Percentiles rank a stretch among this genome's conserved stretches.
Evolutionary conservation across 2,329 filamentous ascomycete species (phyloP).

Genomic region (Exutisphaerella laricina): DNA sequence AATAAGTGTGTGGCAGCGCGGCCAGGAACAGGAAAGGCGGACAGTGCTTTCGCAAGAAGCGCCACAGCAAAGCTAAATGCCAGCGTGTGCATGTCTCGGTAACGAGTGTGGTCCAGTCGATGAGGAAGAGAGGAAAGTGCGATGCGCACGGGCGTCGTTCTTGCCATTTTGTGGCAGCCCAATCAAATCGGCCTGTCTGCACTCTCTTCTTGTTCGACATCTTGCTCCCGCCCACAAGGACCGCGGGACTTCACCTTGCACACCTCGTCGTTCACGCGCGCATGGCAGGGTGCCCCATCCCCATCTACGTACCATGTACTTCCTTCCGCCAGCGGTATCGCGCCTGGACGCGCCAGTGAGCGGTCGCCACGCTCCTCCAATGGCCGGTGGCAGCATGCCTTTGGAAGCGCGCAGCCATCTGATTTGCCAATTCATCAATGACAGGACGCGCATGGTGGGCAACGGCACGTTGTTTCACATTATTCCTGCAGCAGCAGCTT

Average conservation of each 20-base stretch:
- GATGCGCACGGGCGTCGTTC: too few species aligned
- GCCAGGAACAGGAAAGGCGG: neutral
- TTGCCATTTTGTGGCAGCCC: neutral
- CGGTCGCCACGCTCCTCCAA: constrained; percentile 15
- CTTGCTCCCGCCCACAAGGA: neutral
- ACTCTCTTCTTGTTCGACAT: too few species aligned
- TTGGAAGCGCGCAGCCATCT: constrained; percentile 5
- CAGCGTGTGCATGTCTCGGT: constrained; percentile 11
- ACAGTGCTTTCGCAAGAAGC: neutral
- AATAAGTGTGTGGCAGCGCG: neutral
- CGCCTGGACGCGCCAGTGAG: constrained; percentile 12
- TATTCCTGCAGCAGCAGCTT: neutral
- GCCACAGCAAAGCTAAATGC: constrained; percentile 5
- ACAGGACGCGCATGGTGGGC: constrained; percentile 4
- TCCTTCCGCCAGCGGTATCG: too few species aligned
- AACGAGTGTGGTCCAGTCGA: constrained; percentile 9
- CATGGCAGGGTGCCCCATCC: neutral
- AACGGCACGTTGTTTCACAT: constrained; percentile 3
- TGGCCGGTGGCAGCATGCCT: constrained; percentile 5
- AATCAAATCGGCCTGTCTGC: too few species aligned
- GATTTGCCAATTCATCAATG: constrained; percentile 15
- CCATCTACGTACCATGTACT: too few species aligned
- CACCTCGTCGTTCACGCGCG: neutral
- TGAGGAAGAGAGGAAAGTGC: neutral
- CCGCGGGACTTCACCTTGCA: constrained; percentile 3